These are phyloP conservation scores for Vigna radiata DNA, from an alignment of 306 rosid species.

Conservation along the genomic window DNA sequence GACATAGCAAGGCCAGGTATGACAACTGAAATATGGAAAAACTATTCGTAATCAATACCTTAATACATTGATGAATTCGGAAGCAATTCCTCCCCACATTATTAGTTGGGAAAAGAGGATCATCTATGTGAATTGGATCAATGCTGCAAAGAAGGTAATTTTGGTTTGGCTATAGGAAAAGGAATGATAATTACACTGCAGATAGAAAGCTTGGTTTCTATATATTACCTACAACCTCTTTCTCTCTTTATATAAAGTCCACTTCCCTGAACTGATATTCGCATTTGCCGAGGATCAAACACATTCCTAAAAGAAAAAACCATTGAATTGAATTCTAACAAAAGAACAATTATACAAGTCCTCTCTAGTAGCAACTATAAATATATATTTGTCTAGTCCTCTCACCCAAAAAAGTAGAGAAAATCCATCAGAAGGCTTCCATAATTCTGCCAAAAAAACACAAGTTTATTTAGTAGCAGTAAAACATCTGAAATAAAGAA, in stretches of 20 bases:
- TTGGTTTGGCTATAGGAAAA: slow-evolving; percentile 28
- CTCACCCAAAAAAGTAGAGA: slow-evolving; percentile 96
- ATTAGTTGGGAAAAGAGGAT: slow-evolving; percentile 89
- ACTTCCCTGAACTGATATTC: slow-evolving; percentile 95
- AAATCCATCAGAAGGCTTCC: slow-evolving; percentile 94
- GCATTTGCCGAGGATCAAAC: slow-evolving; percentile 97
- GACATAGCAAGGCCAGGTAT: slow-evolving; percentile 17
- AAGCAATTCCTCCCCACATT: slow-evolving; percentile 98
- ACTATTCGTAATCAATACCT: slow-evolving; percentile 54
- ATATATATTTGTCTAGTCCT: slow-evolving; percentile 25
- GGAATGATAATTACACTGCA: slow-evolving; percentile 26
- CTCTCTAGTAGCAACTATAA: slow-evolving; percentile 37
- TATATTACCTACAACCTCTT: slow-evolving; percentile 90
- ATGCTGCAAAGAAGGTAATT: slow-evolving; percentile 64
- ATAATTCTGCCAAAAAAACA: slow-evolving; percentile 71
- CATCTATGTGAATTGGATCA: slow-evolving; percentile 96
- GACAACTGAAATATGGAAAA: slow-evolving; percentile 11
- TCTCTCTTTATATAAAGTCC: slow-evolving; percentile 94
- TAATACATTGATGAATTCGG: slow-evolving; percentile 95
- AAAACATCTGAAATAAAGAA: slow-evolving; percentile 32
- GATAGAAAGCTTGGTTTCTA: slow-evolving; percentile 32
- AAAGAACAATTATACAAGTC: slow-evolving; percentile 11
- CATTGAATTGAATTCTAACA: slow-evolving; percentile 8
- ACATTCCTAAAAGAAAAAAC: slow-evolving; percentile 68
- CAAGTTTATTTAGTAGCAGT: slow-evolving; percentile 33